phyloP scores from a whole-genome alignment of 2,329 filamentous ascomycete species.

The Aureobasidium namibiae region DNA sequence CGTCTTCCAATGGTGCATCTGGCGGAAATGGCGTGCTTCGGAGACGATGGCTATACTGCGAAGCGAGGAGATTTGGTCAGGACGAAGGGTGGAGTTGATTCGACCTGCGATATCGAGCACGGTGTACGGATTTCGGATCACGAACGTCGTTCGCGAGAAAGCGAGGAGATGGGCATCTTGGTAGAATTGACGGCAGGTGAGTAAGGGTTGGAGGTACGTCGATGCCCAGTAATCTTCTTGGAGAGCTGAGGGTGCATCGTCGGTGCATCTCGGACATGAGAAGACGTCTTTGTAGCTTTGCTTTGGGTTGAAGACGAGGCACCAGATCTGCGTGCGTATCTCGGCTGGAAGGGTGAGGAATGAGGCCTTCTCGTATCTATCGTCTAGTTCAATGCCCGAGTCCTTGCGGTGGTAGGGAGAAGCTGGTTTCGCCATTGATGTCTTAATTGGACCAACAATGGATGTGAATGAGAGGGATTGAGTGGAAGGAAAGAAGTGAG shows the following conservation, averaged over 20 bases:
- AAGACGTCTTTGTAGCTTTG: slow-evolving; percentile 3
- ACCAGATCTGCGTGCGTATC: slow-evolving; percentile 10
- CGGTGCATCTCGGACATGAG: background rate
- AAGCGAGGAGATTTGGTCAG: slow-evolving; percentile 24
- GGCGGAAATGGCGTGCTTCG: slow-evolving; percentile 24
- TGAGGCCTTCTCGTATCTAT: slow-evolving; percentile 4
- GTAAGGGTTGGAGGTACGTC: slow-evolving; percentile 24
- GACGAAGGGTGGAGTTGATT: slow-evolving; percentile 19
- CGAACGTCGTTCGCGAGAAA: slow-evolving; percentile 29
- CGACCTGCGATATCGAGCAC: slow-evolving; percentile 21
- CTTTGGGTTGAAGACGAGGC: slow-evolving; percentile 8
- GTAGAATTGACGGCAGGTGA: slow-evolving; percentile 31
- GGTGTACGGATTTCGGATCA: slow-evolving; percentile 26
- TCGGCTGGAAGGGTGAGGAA: slow-evolving; percentile 14
- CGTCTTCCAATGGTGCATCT: slow-evolving; percentile 25
- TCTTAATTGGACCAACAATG: background rate
- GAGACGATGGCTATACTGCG: slow-evolving; percentile 26
- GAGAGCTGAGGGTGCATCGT: slow-evolving; percentile 2
- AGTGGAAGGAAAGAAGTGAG: background rate
- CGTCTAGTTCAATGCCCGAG: slow-evolving; percentile 11
- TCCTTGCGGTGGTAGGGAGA: background rate
- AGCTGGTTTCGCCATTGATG: background rate
- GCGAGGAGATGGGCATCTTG: slow-evolving; percentile 29
- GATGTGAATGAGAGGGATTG: background rate
- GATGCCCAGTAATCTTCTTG: slow-evolving; percentile 24